Evolutionary conservation across 2,329 filamentous ascomycete genomes (phyloP).

Genomic region (Pezicula carpinea): DNA sequence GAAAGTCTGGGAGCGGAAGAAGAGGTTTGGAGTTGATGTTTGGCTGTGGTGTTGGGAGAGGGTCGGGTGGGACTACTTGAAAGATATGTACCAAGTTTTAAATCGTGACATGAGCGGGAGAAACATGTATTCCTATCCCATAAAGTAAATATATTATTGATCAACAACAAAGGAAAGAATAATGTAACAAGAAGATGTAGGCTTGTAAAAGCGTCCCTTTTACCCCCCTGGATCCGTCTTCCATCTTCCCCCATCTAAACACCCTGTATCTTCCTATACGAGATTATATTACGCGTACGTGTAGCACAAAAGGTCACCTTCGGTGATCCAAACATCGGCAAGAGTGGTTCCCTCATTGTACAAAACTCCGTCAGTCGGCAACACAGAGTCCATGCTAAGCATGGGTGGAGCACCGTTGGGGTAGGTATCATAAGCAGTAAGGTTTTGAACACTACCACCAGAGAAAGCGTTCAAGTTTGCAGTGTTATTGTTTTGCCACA

Average conservation of each 20-base stretch:
- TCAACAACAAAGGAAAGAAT: too few relatives aligned
- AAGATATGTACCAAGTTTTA: too few relatives aligned
- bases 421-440: slow-evolving; percentile 1
- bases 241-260: too few relatives aligned
- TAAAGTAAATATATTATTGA: too few relatives aligned
- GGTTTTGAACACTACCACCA: slow-evolving; percentile 4
- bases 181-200: too few relatives aligned
- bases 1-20: slow-evolving; percentile 54
- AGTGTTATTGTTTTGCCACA: slow-evolving; percentile 3
- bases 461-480: slow-evolving; percentile 1
- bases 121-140: too few relatives aligned
- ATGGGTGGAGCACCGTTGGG: slow-evolving; percentile 6
- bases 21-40: slow-evolving; percentile 52
- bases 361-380: slow-evolving; percentile 4
- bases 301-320: slow-evolving; percentile 4
- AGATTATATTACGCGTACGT: not conserved
- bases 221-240: too few relatives aligned
- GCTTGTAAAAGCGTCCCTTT: too few relatives aligned
- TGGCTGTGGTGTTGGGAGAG: slow-evolving; percentile 39
- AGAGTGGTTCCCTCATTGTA: not conserved
- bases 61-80: not conserved
- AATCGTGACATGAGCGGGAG: too few relatives aligned
- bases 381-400: slow-evolving; percentile 3
- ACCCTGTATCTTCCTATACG: too few relatives aligned
- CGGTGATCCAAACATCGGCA: slow-evolving; percentile 5